phyloP scores from a whole-genome alignment of 352 stramenopile species.

The Blastocystis sp. region DNA sequence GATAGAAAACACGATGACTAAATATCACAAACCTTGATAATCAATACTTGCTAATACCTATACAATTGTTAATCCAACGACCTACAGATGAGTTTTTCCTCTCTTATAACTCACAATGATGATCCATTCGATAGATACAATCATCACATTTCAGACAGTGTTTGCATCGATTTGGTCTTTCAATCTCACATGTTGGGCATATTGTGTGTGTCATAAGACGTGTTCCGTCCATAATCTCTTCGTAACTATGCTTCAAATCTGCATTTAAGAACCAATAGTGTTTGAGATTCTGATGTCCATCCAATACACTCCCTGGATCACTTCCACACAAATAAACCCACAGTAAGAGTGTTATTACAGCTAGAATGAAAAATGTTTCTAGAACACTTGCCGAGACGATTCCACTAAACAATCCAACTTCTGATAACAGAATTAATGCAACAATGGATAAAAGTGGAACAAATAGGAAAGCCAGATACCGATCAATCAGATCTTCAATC shows the following conservation, averaged over 20 bases:
- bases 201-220: neutral
- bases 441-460: neutral
- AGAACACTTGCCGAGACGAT: neutral
- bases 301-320: constrained; percentile 27
- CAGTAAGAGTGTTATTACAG: neutral
- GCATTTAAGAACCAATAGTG: neutral
- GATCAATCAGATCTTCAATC: constrained; percentile 9
- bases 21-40: neutral
- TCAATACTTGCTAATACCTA: constrained; percentile 49
- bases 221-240: constrained; percentile 20
- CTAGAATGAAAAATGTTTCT: neutral
- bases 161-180: constrained; percentile 37
- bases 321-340: constrained; percentile 25
- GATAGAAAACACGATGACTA: constrained; percentile 59
- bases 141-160: constrained; percentile 39
- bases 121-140: constrained; percentile 49
- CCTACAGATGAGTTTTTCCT: neutral
- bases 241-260: constrained; percentile 32
- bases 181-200: constrained; percentile 58
- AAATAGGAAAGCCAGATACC: constrained; percentile 30
- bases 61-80: constrained; percentile 60
- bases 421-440: neutral
- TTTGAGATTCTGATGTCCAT: constrained; percentile 5
- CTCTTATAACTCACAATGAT: constrained; percentile 29
- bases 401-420: neutral